Base-by-base conservation (phyloP, 1,284 basidiomycete genomes). In the Trametes versicolor region DNA sequence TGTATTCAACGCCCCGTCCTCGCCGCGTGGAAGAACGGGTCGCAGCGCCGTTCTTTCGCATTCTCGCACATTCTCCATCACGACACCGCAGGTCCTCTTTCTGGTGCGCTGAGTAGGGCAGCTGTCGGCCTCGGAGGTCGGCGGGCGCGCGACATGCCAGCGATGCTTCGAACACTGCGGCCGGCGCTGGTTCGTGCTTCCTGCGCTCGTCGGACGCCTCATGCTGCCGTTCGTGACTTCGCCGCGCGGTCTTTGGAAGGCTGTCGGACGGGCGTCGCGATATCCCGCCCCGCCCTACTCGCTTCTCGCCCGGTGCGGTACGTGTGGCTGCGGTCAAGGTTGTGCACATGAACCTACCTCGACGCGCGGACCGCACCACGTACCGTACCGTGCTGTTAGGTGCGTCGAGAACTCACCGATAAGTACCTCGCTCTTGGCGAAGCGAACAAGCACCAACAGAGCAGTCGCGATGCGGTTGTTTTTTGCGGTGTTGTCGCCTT, bases 151-250 rank as follows among this genome's bases (percentile, higher is more conserved):
- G 48, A 23, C n/a, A 23, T n/a, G 19, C 43, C 50, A n/a, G 27
- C 37, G 23, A 21, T 43, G 27, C 59, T 27, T 19, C 13, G 52
- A 41, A 23, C 8, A 37, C 36, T 25, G 37, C 15, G 36, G 39
- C 43, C 23, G 37, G 53, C 37, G 21, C 21, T 9, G 55, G 10
- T 2, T 8, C 6, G 54, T 45, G 63, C 51, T 62, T 58, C 63
- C 53, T 63, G 66, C 63, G 66, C 54, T 43, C 50, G 49, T 68
- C 66, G 63, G 63, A 60, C 54, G 60, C 49, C 62, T 57, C 63
- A 58, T 49, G 64, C 29, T 23, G 19, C 25, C 9, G 51, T 37
- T 19, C 45, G 51, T 32, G 41, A 34, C 41, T 23, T 41, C 34
- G 36, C 48, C 32, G 53, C 37, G 37, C 37, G 27, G 21, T 39